Percentiles rank a stretch among this genome's conserved stretches.
These are phyloP conservation scores for Curvularia lunata DNA, from an alignment of 2,329 filamentous ascomycete genomes.

Conservation along the genomic window DNA sequence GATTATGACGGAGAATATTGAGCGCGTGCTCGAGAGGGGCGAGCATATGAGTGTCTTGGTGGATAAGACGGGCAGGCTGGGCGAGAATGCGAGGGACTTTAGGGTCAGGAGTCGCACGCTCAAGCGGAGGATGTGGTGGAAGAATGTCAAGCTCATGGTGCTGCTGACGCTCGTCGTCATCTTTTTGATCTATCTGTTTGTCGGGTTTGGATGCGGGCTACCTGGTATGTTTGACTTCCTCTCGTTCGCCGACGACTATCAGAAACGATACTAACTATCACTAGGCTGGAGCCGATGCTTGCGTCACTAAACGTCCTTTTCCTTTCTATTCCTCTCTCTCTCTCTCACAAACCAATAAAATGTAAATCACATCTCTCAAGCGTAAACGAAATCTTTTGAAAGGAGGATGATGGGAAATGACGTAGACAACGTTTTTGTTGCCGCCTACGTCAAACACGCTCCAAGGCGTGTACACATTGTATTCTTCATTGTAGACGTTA, in stretches of 20 bases:
- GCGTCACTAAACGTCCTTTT: conserved; percentile 23
- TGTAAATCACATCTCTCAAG: neutral
- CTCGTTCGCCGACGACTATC: neutral
- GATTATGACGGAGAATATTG: conserved; percentile 96
- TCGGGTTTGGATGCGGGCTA: conserved; percentile 74
- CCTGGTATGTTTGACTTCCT: conserved; percentile 53
- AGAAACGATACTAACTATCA: conserved; percentile 22
- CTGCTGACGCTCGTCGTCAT: conserved; percentile 74
- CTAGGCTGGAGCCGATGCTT: conserved; percentile 50
- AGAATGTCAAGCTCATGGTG: conserved; percentile 95
- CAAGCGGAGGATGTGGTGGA: conserved; percentile 98
- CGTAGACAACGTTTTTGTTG: neutral
- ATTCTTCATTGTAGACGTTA: conserved; percentile 15
- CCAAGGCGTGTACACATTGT: conserved; percentile 1
- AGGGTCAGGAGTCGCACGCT: conserved; percentile 83
- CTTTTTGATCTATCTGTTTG: conserved; percentile 73
- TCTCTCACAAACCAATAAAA: neutral
- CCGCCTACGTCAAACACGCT: conserved; percentile 1
- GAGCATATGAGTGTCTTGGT: conserved; percentile 93
- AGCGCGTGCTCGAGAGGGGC: conserved; percentile 81
- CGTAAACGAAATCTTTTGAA: neutral
- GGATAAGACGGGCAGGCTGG: conserved; percentile 93
- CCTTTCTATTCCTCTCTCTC: neutral
- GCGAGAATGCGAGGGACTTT: conserved; percentile 88
- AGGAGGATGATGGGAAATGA: neutral